Percentiles rank a stretch among this genome's conserved stretches.
phyloP scores from a whole-genome alignment of 495 filamentous ascomycete genomes.

The Aspergillus bridgeri region DNA sequence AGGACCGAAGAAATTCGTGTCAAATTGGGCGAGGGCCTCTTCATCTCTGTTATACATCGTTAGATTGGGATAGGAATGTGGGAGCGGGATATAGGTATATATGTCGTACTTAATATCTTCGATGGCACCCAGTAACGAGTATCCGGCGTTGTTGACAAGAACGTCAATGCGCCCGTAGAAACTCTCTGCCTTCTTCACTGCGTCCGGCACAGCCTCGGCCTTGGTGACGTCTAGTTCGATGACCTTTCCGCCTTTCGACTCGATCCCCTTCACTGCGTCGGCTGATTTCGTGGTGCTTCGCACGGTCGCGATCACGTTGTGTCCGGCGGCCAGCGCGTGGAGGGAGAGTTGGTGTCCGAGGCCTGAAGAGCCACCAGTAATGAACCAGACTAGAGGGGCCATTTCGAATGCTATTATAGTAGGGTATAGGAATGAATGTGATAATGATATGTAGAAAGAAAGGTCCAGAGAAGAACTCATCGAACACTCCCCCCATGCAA shows the following conservation, averaged over 20 bases:
- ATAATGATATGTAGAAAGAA: no score
- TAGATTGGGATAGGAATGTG: no score
- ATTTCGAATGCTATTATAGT: background rate
- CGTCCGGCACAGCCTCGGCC: constrained; percentile 7
- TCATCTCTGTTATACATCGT: constrained; percentile 35
- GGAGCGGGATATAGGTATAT: no score
- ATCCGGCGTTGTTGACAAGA: constrained; percentile 33
- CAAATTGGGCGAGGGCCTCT: constrained; percentile 35
- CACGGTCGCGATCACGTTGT: constrained; percentile 55
- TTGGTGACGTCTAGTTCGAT: constrained; percentile 41
- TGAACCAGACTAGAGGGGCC: constrained; percentile 41
- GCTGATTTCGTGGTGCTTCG: constrained; percentile 42
- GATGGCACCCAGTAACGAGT: constrained; percentile 21
- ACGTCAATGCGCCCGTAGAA: constrained; percentile 23
- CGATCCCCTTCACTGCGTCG: constrained; percentile 18
- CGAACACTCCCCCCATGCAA: no score
- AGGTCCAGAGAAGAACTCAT: no score
- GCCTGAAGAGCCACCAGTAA: constrained; percentile 53
- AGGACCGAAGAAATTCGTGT: constrained; percentile 50
- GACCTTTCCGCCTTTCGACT: constrained; percentile 20
- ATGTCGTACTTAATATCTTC: constrained; percentile 23
- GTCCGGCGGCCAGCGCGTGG: constrained; percentile 43
- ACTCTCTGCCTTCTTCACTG: constrained; percentile 5
- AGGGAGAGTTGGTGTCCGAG: constrained; percentile 48
- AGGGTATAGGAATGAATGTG: no score